Percentiles rank a stretch among this genome's conserved stretches.
phyloP scores from a whole-genome alignment of 257 asterid genomes.

The Rauvolfia tetraphylla region DNA sequence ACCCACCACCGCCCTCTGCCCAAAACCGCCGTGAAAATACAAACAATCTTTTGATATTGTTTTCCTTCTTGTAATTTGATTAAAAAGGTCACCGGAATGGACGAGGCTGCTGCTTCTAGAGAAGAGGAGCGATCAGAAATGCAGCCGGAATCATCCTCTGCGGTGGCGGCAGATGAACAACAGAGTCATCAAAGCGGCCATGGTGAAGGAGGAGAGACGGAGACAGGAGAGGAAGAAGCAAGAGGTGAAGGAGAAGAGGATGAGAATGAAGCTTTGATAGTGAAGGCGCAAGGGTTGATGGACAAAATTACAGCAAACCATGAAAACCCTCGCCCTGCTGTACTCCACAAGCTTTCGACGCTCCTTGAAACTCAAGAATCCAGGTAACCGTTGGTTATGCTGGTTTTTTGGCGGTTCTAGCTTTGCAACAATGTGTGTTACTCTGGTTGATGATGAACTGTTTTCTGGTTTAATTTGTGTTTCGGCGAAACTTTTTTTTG shows the following conservation, averaged over 20 bases:
- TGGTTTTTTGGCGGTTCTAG: background rate
- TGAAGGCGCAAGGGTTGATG: slow-evolving; percentile 64
- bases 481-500: background rate
- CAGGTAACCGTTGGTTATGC: slow-evolving; percentile 45
- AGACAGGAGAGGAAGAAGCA: background rate
- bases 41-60: background rate
- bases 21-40: background rate
- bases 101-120: slow-evolving; percentile 10
- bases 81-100: slow-evolving; percentile 14
- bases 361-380: slow-evolving; percentile 77
- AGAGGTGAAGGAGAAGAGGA: slow-evolving; percentile 34
- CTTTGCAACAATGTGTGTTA: background rate
- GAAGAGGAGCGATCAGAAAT: slow-evolving; percentile 16
- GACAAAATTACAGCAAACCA: slow-evolving; percentile 69
- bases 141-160: slow-evolving; percentile 3
- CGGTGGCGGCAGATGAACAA: slow-evolving; percentile 1
- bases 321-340: slow-evolving; percentile 80
- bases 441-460: background rate
- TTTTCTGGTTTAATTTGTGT: background rate
- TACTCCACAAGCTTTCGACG: slow-evolving; percentile 81
- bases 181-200: background rate
- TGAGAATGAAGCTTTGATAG: slow-evolving; percentile 55
- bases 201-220: slow-evolving; percentile 7
- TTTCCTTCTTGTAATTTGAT: too few relatives aligned
- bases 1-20: background rate